These are phyloP conservation scores for Paralagenidium karlingii DNA, from an alignment of 352 stramenopile species.

Conservation along the genomic window DNA sequence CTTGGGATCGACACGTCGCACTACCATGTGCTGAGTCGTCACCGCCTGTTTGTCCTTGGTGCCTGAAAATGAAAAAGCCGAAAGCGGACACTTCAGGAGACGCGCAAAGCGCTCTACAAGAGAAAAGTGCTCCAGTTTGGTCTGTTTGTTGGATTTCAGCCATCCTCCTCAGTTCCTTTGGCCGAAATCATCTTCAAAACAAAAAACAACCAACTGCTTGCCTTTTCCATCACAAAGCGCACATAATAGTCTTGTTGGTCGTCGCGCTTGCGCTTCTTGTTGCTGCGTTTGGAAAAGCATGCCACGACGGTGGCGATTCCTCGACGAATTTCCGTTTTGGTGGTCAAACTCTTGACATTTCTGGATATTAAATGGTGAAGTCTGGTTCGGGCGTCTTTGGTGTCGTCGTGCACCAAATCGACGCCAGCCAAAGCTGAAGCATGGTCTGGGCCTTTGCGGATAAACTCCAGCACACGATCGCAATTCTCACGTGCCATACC, in stretches of 20 bases:
- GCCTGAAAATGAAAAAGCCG: slow-evolving; percentile 45
- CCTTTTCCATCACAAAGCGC: slow-evolving; percentile 60
- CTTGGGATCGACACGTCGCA: slow-evolving; percentile 24
- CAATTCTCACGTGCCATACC: slow-evolving; percentile 37
- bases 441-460: slow-evolving; percentile 37
- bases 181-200: background rate
- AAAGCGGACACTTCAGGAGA: slow-evolving; percentile 22
- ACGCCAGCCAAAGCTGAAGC: slow-evolving; percentile 18
- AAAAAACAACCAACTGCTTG: slow-evolving; percentile 1
- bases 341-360: slow-evolving; percentile 38
- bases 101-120: slow-evolving; percentile 47
- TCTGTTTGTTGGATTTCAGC: too few relatives aligned
- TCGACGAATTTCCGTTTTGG: slow-evolving; percentile 34
- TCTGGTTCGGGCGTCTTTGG: slow-evolving; percentile 39
- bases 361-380: slow-evolving; percentile 57
- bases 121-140: slow-evolving; percentile 57
- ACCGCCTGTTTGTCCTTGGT: slow-evolving; percentile 70
- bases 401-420: slow-evolving; percentile 38
- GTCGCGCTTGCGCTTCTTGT: slow-evolving; percentile 58
- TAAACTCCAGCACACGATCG: slow-evolving; percentile 27
- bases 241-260: slow-evolving; percentile 31
- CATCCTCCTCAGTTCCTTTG: background rate
- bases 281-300: slow-evolving; percentile 40
- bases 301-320: slow-evolving; percentile 36
- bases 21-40: slow-evolving; percentile 52